These are phyloP conservation scores for Inga laurina DNA, from an alignment of 306 rosid species.

Conservation along the genomic window DNA sequence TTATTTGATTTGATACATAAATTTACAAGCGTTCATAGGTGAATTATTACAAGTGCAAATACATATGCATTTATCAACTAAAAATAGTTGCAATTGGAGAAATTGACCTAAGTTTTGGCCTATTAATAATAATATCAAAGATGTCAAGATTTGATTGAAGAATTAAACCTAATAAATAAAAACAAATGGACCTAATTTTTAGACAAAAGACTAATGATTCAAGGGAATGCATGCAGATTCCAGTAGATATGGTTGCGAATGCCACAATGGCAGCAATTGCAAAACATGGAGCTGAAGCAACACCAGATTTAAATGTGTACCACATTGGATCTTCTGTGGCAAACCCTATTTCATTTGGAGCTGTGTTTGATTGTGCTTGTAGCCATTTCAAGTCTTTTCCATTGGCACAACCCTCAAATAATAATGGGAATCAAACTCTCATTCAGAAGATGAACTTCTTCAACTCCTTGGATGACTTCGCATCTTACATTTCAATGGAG, in stretches of 20 bases:
- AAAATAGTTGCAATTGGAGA: no score
- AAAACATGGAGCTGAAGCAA: constrained; percentile 43
- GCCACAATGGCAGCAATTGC: constrained; percentile 56
- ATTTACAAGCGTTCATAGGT: no score
- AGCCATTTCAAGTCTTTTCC: constrained; percentile 49
- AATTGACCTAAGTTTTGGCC: no score
- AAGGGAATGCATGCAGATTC: constrained; percentile 34
- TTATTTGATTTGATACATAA: no score
- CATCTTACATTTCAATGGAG: constrained; percentile 18
- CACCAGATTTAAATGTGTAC: constrained; percentile 46
- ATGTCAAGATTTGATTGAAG: no score
- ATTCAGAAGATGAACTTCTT: constrained; percentile 54
- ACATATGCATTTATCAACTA: no score
- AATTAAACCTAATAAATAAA: no score
- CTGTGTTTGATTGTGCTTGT: constrained; percentile 28
- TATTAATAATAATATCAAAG: no score
- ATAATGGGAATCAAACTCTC: constrained; percentile 39
- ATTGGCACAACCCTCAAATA: constrained; percentile 8
- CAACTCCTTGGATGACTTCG: constrained; percentile 48
- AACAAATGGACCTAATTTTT: neutral
- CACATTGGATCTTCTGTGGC: constrained; percentile 53
- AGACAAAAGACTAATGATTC: neutral
- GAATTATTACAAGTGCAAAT: no score
- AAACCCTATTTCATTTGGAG: constrained; percentile 43
- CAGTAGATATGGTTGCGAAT: constrained; percentile 61